Evolutionary conservation across 2,329 filamentous ascomycete species (phyloP).

Genomic region (Claviceps digitariae): DNA sequence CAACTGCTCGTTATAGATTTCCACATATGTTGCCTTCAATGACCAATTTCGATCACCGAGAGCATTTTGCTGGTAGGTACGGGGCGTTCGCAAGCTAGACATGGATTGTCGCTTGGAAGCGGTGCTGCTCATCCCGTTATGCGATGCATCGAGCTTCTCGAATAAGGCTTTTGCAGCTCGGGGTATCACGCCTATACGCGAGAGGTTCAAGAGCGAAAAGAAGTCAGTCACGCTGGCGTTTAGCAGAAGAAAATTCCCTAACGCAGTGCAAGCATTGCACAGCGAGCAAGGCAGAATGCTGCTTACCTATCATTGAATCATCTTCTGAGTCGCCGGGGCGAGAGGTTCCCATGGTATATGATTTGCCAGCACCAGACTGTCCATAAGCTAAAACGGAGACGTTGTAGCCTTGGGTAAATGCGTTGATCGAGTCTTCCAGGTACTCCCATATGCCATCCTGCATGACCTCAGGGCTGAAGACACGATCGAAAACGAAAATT

Average conservation of each 20-base stretch:
- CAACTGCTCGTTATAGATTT: conserved; percentile 96
- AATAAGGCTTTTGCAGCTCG: conserved; percentile 79
- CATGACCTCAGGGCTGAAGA: conserved; percentile 70
- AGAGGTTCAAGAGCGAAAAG: not conserved
- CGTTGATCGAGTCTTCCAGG: conserved; percentile 72
- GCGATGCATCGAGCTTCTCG: conserved; percentile 60
- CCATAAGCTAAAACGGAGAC: conserved; percentile 94
- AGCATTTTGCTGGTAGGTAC: conserved; percentile 47
- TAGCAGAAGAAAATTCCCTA: not conserved
- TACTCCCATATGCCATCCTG: conserved; percentile 95
- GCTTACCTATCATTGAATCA: conserved; percentile 58
- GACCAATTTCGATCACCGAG: conserved; percentile 69
- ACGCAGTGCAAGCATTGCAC: not conserved
- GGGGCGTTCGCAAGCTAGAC: conserved; percentile 64
- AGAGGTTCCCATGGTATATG: conserved; percentile 96
- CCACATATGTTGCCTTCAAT: conserved; percentile 83
- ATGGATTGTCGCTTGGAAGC: conserved; percentile 34
- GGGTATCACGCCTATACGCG: conserved; percentile 69
- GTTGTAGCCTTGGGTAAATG: conserved; percentile 95
- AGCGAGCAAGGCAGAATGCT: not conserved
- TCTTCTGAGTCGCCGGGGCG: conserved; percentile 67
- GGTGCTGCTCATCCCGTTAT: conserved; percentile 32
- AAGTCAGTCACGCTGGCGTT: not conserved
- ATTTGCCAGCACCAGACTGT: conserved; percentile 95
- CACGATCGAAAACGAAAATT: conserved; percentile 90